Evolutionary conservation across 169 alveolate species (phyloP), one percentile per base, ranked within the genome.

Genomic region (Plasmodium knowlesi): DNA sequence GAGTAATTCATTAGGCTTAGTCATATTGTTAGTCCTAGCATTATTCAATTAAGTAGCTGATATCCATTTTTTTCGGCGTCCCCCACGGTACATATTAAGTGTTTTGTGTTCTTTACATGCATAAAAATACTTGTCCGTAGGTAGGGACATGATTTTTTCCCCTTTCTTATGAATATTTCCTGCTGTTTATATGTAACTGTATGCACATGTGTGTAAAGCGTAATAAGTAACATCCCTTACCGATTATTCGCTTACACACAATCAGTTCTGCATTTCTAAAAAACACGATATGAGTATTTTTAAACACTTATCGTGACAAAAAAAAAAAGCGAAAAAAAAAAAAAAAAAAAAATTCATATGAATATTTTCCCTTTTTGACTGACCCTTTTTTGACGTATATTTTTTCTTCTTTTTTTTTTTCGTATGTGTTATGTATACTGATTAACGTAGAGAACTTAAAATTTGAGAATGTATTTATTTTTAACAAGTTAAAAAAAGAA

Each of bases 1-100:
- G 50, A 89, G 89, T 46, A 89, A 80, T 78, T 71, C 88, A 34
- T 57, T 89, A 89, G 89, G 94, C 46, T 5, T 89, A 79, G 73
- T 79, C 16, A 79, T 89, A 61, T 14, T 89, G 41, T 79, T 89
- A 89, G 39, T 32, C 61, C 73, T 89, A 28, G 46, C 82, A 80
- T 79, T 79, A 54, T 70, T 89, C 71, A 22, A 89, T 79, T 89
- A 89, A 80, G 82, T 79, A 78, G 71, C 34, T 41, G 71, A 8
- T 16, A 89, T 53, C 46, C 50, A 73, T 72, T 22, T 32, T 25
- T 41, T 30, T 16, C 25, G 73, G 43, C 28, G 43, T 28, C 80
- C 57, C 50, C 25, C 79, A 85, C 67, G 43, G 57, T 50, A 41
- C 79, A 74, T 78, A 74, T 85, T 61, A 67, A 37, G 76, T 12